These are phyloP conservation scores for Collybiopsis luxurians DNA, from an alignment of 768 basidiomycete genomes.

Conservation along the genomic window DNA sequence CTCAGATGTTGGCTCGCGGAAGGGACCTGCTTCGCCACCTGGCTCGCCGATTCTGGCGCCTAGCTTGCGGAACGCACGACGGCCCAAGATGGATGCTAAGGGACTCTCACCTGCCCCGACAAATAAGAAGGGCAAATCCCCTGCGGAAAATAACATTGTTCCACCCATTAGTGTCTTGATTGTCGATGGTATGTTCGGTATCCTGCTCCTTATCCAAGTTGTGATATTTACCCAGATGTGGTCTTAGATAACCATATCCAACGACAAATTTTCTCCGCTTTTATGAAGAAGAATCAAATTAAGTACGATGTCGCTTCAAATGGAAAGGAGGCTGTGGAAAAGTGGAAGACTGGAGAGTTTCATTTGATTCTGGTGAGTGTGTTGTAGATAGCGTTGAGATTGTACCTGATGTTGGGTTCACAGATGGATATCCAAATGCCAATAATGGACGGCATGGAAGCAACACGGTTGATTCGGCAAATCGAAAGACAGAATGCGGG, in stretches of 20 bases:
- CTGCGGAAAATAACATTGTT: constrained; percentile 69
- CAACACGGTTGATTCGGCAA: constrained; percentile 92
- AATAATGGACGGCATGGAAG: constrained; percentile 97
- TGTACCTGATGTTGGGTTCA: constrained; percentile 4
- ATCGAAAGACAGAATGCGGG: constrained; percentile 67
- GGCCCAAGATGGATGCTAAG: constrained; percentile 20
- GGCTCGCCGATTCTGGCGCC: constrained; percentile 12
- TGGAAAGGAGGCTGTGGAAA: constrained; percentile 92
- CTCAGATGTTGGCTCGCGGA: background rate
- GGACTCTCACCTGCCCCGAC: constrained; percentile 26
- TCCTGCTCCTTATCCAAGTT: too few species aligned
- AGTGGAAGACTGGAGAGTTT: constrained; percentile 90
- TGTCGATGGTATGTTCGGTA: constrained; percentile 76
- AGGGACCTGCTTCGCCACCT: constrained; percentile 11
- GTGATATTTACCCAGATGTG: constrained; percentile 10
- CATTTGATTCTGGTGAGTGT: constrained; percentile 90
- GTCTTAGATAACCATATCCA: constrained; percentile 94
- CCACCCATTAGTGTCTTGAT: constrained; percentile 98
- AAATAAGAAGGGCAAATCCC: constrained; percentile 48
- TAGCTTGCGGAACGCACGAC: constrained; percentile 11
- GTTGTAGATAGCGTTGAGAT: background rate
- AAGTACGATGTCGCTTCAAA: constrained; percentile 94
- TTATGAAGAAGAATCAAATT: constrained; percentile 95
- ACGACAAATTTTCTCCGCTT: constrained; percentile 94
- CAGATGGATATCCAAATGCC: constrained; percentile 99